Base-by-base conservation (phyloP, 2,329 filamentous ascomycete genomes). In the Lachnellula willkommii region DNA sequence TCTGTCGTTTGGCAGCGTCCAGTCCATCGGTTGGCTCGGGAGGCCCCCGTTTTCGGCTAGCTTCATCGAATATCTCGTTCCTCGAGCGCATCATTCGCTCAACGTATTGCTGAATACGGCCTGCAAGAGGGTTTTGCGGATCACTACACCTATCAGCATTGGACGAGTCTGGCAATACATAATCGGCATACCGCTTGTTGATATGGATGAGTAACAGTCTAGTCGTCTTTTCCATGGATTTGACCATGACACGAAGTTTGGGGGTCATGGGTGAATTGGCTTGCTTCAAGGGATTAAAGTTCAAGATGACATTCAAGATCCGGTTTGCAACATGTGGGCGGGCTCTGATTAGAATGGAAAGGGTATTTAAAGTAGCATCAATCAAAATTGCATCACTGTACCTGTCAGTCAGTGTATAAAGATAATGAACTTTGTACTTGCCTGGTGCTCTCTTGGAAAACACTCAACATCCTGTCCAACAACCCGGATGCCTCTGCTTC, bases 191-290 rank as follows among this genome's bases (percentile, higher is more conserved):
- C 87, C 84, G 82, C 74, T 93, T 93, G 63, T 88, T 78, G 52
- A 96, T 77, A 72, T 96, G 92, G 52, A 92, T 81, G 40, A 97
- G 78, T 47, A 99, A 75, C 63, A 91, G 84, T 65, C 91, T 83
- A 3, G 89, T 89, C 24, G 94, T 99, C 69, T 95, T 90, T 71
- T 96, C 93, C 84, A 99, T 94, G 5, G 93, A 97, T 72, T 87
- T 90, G 59, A 95, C 81, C 65, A 93, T 83, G 57, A 99, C 87
- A 65, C 88, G 90, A 50, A 83, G 81, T 68, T 85, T 90, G 2
- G 90, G 81, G 0, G 88, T 93, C 76, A 95, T 82, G 3, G 88
- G 85, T 2, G 84, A 83, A 65, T 83, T 87, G 55, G 88, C 89
- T 61, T 90, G 81, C 71, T 88, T 90, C 46, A 96, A 75, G 0